A percentile compares a stretch with the other conserved stretches of the same genome.
These are phyloP conservation scores for Coccomyxa sp. DNA, from an alignment of 139 green algal species.

Conservation along the genomic window DNA sequence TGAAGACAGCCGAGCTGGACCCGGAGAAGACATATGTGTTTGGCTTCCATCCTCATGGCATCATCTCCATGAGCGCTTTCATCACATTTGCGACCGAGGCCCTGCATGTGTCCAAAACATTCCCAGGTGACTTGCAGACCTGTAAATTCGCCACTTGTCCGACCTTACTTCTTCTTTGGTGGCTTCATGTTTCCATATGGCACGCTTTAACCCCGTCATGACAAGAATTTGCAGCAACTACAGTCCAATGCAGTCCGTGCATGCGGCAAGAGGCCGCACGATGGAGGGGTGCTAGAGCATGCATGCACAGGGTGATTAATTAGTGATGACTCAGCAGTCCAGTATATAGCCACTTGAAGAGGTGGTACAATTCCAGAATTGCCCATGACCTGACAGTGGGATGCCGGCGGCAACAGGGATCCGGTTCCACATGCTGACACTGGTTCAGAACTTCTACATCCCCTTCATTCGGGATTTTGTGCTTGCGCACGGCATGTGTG, in stretches of 20 bases:
- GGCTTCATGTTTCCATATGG: not conserved
- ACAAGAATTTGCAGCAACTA: not conserved
- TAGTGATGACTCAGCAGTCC: not conserved
- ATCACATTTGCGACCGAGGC: slow-evolving; percentile 42
- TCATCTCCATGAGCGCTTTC: slow-evolving; percentile 37
- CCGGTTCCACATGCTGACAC: slow-evolving; percentile 19
- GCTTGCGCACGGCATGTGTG: slow-evolving; percentile 37
- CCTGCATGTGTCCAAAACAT: slow-evolving; percentile 30
- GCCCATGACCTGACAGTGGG: not conserved
- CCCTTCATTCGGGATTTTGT: slow-evolving; percentile 45
- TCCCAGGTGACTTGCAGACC: slow-evolving; percentile 19
- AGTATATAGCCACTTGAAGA: not conserved
- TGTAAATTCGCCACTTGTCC: no score
- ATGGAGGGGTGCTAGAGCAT: no score
- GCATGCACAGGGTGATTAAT: no score
- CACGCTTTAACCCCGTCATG: not conserved
- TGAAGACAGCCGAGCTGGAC: slow-evolving; percentile 51
- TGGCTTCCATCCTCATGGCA: slow-evolving; percentile 42
- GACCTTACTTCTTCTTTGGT: not conserved
- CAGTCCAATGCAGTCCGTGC: no score
- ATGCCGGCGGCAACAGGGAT: not conserved
- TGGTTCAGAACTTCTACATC: slow-evolving; percentile 47
- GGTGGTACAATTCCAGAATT: not conserved
- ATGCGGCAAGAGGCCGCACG: no score
- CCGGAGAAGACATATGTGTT: slow-evolving; percentile 41